phyloP scores from a whole-genome alignment of 1,139 yeast genomes.

The Magnusiomyces paraingens region DNA sequence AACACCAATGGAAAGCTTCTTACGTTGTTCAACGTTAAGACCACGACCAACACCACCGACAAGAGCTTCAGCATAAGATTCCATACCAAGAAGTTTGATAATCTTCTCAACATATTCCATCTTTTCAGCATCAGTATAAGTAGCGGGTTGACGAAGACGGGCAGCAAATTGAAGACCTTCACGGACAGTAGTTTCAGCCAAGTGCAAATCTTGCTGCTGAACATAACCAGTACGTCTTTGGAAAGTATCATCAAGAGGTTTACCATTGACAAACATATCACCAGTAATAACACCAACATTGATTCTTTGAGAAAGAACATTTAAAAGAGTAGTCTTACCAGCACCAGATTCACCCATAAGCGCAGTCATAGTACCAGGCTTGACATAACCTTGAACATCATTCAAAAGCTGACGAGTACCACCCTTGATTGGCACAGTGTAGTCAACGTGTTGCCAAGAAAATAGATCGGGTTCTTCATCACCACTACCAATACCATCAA shows the following conservation, averaged over 20 bases:
- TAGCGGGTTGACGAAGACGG: conserved; percentile 46
- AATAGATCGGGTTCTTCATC: conserved; percentile 36
- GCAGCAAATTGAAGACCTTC: conserved; percentile 56
- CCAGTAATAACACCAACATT: conserved; percentile 54
- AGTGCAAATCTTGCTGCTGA: conserved; percentile 57
- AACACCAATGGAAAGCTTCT: conserved; percentile 77
- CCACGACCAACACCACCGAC: conserved; percentile 62
- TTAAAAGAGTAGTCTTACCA: conserved; percentile 56
- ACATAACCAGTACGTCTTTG: conserved; percentile 57
- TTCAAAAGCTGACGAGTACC: conserved; percentile 42
- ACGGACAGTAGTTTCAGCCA: conserved; percentile 49
- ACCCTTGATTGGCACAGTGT: conserved; percentile 44
- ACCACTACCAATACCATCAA: conserved; percentile 18
- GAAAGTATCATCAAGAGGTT: conserved; percentile 44
- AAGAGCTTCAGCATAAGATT: conserved; percentile 51
- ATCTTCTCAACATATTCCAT: conserved; percentile 51
- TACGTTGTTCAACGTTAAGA: conserved; percentile 74
- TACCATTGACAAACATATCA: conserved; percentile 54
- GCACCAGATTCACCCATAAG: conserved; percentile 65
- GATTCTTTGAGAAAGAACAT: conserved; percentile 51
- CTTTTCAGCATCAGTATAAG: conserved; percentile 43
- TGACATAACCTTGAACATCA: conserved; percentile 54
- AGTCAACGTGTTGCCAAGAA: conserved; percentile 43
- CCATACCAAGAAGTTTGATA: conserved; percentile 49
- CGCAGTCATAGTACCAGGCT: conserved; percentile 55